Evolutionary conservation across 768 basidiomycete genomes (phyloP).

Genomic region (Hericium rajendrae): DNA sequence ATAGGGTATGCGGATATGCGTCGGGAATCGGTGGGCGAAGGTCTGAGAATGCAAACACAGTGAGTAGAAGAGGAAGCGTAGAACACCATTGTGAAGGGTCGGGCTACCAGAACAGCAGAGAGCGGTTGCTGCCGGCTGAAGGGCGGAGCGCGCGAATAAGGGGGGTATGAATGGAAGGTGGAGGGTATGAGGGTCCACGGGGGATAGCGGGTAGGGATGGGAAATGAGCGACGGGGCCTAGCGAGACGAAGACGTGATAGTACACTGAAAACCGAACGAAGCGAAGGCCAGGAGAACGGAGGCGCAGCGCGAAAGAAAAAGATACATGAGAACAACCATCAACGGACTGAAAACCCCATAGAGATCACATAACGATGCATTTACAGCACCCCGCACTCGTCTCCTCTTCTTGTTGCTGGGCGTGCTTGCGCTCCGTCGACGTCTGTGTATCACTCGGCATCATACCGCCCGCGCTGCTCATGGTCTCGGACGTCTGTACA

Average conservation of each 20-base stretch:
- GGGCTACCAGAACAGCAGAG: not conserved
- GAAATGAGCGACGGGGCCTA: not conserved
- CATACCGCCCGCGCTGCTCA: not conserved
- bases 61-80: not conserved
- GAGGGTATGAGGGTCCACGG: not conserved
- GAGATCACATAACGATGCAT: conserved; percentile 73
- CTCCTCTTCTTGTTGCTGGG: conserved; percentile 30
- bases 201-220: not conserved
- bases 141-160: not conserved
- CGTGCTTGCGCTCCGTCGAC: not conserved
- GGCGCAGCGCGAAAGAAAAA: not conserved
- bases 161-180: not conserved
- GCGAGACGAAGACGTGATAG: not conserved
- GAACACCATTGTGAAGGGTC: not conserved
- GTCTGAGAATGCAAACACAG: not conserved
- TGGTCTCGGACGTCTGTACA: not conserved
- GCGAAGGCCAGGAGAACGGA: not conserved
- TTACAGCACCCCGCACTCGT: conserved; percentile 61
- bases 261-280: not conserved
- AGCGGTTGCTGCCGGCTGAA: not conserved
- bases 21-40: not conserved
- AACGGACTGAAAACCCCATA: not conserved
- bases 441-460: not conserved
- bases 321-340: not conserved
- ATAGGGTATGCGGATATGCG: not conserved